Evolutionary conservation across 495 filamentous ascomycete genomes (phyloP).

Genomic region (Tetracladium setigerum): DNA sequence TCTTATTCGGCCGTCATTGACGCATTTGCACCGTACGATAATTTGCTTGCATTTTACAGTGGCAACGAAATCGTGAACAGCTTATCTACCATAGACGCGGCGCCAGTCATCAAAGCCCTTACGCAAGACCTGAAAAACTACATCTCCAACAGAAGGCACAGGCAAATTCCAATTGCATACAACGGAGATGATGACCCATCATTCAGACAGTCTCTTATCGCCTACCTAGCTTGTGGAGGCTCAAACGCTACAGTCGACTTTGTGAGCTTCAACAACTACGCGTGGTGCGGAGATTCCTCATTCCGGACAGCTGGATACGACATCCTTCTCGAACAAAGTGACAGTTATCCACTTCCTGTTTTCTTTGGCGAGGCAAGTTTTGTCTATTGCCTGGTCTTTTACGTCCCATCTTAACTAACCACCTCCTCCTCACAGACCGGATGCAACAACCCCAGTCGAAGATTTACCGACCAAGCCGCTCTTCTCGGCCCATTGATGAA

Average conservation of each 20-base stretch:
- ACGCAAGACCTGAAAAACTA: conserved; percentile 72
- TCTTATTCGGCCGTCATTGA: conserved; percentile 66
- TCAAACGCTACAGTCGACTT: conserved; percentile 66
- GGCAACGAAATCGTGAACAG: conserved; percentile 71
- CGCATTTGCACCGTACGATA: conserved; percentile 65
- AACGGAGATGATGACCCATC: too few species aligned
- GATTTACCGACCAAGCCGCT: conserved; percentile 65
- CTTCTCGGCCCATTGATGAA: conserved; percentile 68
- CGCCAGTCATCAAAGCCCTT: conserved; percentile 73
- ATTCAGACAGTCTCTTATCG: conserved; percentile 60
- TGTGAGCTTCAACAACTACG: conserved; percentile 74
- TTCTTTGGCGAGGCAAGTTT: conserved; percentile 40
- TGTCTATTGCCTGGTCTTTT: too few species aligned
- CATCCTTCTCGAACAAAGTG: conserved; percentile 42
- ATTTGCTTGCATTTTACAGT: conserved; percentile 71
- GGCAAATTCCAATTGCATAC: conserved; percentile 74
- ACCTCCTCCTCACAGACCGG: conserved; percentile 75
- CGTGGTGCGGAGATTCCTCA: conserved; percentile 63
- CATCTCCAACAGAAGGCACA: conserved; percentile 63
- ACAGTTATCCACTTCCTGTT: conserved; percentile 58
- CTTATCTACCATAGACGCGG: conserved; percentile 36
- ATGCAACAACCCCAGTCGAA: conserved; percentile 58
- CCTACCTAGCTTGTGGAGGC: conserved; percentile 74
- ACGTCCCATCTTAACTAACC: too few species aligned
- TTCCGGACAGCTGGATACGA: conserved; percentile 65